Conservation (phyloP, 2,329 filamentous ascomycete genomes). For the Chrysosporium queenslandicum region DNA sequence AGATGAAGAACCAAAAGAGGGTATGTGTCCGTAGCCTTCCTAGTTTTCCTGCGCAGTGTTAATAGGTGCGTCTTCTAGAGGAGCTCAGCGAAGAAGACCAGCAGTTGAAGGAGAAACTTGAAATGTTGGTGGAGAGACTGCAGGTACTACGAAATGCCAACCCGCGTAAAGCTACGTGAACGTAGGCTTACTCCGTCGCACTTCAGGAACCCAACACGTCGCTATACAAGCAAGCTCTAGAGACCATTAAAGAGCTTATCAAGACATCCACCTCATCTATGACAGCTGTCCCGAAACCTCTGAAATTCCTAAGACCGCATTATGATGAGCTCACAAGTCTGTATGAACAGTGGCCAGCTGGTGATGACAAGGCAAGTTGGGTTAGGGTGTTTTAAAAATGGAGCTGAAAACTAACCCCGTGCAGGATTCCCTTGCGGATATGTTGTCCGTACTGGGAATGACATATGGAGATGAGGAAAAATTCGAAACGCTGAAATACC, state of each 20-base stretch:
- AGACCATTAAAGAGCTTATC: slow-evolving; percentile 96
- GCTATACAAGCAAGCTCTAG: slow-evolving; percentile 84
- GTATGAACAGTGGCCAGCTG: slow-evolving; percentile 79
- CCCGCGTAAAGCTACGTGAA: background rate
- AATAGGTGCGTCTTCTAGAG: slow-evolving; percentile 43
- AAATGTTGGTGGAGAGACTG: slow-evolving; percentile 94
- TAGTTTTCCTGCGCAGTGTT: background rate
- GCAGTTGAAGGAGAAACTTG: slow-evolving; percentile 93
- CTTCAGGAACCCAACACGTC: slow-evolving; percentile 74
- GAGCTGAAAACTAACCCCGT: slow-evolving; percentile 1
- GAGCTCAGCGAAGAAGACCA: slow-evolving; percentile 97
- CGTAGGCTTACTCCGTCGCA: background rate
- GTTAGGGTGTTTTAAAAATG: background rate
- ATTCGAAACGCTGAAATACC: slow-evolving; percentile 92
- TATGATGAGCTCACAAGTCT: slow-evolving; percentile 80
- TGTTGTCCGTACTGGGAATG: slow-evolving; percentile 95
- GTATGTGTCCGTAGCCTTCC: slow-evolving; percentile 29
- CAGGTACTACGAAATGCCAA: slow-evolving; percentile 47
- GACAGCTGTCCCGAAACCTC: slow-evolving; percentile 95
- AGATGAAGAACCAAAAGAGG: slow-evolving; percentile 57
- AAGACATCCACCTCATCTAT: slow-evolving; percentile 99
- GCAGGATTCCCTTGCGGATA: slow-evolving; percentile 71
- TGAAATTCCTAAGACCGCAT: slow-evolving; percentile 95
- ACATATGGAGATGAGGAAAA: slow-evolving; percentile 95
- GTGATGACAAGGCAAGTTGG: slow-evolving; percentile 64